Evolutionary conservation across 2,329 filamentous ascomycete genomes (phyloP), one percentile per base, ranked within the genome.

Genomic region (Uncinocarpus reesii): DNA sequence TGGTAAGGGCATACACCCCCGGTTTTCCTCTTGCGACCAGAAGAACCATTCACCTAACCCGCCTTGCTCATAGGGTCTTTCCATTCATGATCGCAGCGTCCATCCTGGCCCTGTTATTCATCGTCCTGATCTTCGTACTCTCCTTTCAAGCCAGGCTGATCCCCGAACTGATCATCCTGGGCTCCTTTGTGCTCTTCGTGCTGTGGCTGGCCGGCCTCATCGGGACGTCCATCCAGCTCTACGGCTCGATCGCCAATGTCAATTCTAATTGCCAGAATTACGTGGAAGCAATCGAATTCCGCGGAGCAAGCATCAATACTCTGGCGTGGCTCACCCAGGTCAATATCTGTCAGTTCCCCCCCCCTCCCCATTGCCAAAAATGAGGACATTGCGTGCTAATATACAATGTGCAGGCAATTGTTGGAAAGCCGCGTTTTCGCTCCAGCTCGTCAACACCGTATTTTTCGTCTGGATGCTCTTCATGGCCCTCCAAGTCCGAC

Each of bases 391-490:
- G 26, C 15, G 10, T 38, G 34, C 35, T 43, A 32, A 29, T 20
- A 28, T 37, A 20, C 15, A 4, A 5, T 47, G 13, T 42, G 20
- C 53, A 77, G 74, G 74, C 60, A 73, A 77, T 58, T 77, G 74
- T 59, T 83, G 79, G 79, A 72, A 76, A 57, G 77, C 79, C 0
- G 74, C 71, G 2, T 82, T 82, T 56, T 75, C 77, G 7, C 80
- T 81, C 56, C 79, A 78, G 66, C 74, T 83, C 47, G 69, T 82
- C 13, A 78, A 78, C 32, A 71, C 71, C 1, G 72, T 81, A n/a
- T 80, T 82, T 56, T 72, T 80, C 58, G 60, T 81, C 18, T 83
- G 78, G 76, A 80, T 82, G 76, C 77, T 81, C 60, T 64, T 83
- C 41, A 75, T 82, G 70, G 75, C 73, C 4, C 73, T 68, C 61